Evolutionary conservation across 805 yeast genomes (phyloP).

Genomic region (Lipomyces kockii): DNA sequence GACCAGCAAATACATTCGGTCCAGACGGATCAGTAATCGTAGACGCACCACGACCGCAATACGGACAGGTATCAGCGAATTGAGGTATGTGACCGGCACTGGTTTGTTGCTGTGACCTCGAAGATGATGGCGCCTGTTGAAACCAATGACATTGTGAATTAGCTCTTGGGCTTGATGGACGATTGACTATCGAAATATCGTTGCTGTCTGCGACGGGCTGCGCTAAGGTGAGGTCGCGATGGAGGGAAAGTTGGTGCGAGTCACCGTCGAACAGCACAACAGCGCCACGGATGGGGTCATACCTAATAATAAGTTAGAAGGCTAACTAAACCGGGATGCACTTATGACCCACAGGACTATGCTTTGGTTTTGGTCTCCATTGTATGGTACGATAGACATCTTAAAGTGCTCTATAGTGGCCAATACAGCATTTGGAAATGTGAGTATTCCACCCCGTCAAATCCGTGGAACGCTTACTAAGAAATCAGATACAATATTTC

Average conservation of each 20-base stretch:
- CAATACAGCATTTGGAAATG: no score
- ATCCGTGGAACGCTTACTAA: background rate
- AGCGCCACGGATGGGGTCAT: constrained; percentile 31
- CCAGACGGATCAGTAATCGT: background rate
- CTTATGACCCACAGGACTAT: constrained; percentile 28
- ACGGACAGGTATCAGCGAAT: constrained; percentile 11
- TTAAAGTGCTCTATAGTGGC: background rate
- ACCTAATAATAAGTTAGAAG: constrained; percentile 13
- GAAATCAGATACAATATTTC: background rate
- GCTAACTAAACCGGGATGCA: background rate
- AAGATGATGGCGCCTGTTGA: background rate
- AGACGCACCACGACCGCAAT: constrained; percentile 17
- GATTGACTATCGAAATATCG: background rate
- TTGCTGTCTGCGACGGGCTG: background rate
- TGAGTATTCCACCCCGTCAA: background rate
- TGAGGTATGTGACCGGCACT: background rate
- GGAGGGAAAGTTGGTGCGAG: constrained; percentile 33
- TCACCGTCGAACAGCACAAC: constrained; percentile 28
- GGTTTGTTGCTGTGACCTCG: background rate
- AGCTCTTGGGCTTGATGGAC: background rate
- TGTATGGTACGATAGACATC: constrained; percentile 35
- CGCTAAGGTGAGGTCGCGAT: constrained; percentile 17
- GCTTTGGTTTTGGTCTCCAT: constrained; percentile 21
- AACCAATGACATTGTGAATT: background rate
- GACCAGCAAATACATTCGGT: no score